Conservation (phyloP, 768 basidiomycete species). For the Rhizopogon vesiculosus region DNA sequence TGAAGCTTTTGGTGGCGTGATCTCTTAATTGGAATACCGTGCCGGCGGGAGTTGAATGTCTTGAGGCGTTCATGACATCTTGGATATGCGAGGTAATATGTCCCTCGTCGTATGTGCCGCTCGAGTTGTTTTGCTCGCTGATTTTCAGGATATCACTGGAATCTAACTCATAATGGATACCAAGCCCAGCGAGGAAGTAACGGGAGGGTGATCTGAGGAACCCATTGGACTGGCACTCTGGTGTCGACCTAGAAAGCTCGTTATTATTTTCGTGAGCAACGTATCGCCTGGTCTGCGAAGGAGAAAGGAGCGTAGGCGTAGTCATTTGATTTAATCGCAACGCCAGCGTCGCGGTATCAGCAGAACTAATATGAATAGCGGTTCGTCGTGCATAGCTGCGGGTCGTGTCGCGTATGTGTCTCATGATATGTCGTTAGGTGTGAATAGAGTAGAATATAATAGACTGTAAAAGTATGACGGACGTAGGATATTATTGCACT, state of each 20-base stretch:
- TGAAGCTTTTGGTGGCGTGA: neutral
- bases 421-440: conserved; percentile 13
- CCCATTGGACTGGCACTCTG: conserved; percentile 27
- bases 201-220: conserved; percentile 11
- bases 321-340: conserved; percentile 14
- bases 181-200: conserved; percentile 20
- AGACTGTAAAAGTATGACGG: neutral
- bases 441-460: conserved; percentile 8
- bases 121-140: neutral
- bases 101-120: neutral
- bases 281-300: conserved; percentile 12
- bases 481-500: no score
- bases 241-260: neutral
- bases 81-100: neutral
- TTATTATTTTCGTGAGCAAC: neutral
- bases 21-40: neutral
- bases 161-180: conserved; percentile 13
- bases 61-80: neutral
- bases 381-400: conserved; percentile 10
- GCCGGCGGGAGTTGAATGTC: neutral
- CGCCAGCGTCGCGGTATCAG: conserved; percentile 26
- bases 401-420: conserved; percentile 19
- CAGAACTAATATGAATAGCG: conserved; percentile 6
- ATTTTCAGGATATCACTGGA: neutral
- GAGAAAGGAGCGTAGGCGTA: conserved; percentile 26